Percentiles rank a stretch among this genome's conserved stretches.
These are phyloP conservation scores for Starmerella scarabaei DNA, from an alignment of 805 yeast species.

Conservation along the genomic window DNA sequence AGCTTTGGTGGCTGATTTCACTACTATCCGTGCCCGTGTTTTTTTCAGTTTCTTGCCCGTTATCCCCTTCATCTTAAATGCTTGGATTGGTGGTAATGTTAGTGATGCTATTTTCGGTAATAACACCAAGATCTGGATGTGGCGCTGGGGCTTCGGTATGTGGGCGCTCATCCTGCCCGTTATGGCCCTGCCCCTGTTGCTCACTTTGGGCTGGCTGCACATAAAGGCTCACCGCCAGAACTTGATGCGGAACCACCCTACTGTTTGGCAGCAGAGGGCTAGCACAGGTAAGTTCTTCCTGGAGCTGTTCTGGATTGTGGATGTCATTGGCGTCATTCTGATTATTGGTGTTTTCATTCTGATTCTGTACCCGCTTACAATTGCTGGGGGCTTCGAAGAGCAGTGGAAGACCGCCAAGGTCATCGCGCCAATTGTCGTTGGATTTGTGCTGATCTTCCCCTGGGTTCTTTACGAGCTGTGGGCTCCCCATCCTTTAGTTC, in stretches of 20 bases:
- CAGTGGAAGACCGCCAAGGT: conserved; percentile 50
- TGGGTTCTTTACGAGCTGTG: conserved; percentile 47
- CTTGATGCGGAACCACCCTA: conserved; percentile 35
- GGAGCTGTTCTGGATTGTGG: conserved; percentile 46
- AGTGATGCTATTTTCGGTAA: conserved; percentile 20
- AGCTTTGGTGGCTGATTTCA: conserved; percentile 51
- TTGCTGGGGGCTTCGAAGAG: conserved; percentile 50
- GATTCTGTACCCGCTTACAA: conserved; percentile 57
- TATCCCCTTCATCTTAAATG: conserved; percentile 59
- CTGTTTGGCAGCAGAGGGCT: conserved; percentile 31
- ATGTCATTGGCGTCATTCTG: conserved; percentile 47
- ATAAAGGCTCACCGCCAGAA: conserved; percentile 39
- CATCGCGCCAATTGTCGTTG: conserved; percentile 59
- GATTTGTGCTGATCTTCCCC: conserved; percentile 47
- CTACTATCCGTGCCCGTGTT: conserved; percentile 60
- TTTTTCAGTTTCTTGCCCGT: conserved; percentile 53
- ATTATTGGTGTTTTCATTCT: conserved; percentile 47
- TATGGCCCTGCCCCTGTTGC: conserved; percentile 45
- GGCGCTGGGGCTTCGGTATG: conserved; percentile 71
- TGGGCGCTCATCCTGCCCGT: conserved; percentile 69
- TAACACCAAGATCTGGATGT: conserved; percentile 23
- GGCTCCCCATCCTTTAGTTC: conserved; percentile 53
- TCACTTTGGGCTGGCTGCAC: conserved; percentile 44
- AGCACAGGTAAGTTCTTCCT: conserved; percentile 13
- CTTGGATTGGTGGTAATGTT: conserved; percentile 63